A percentile compares a stretch with the other conserved stretches of the same genome.
Evolutionary conservation across 2,329 filamentous ascomycete genomes (phyloP).

Genomic region (Cytospora paraplurivora): DNA sequence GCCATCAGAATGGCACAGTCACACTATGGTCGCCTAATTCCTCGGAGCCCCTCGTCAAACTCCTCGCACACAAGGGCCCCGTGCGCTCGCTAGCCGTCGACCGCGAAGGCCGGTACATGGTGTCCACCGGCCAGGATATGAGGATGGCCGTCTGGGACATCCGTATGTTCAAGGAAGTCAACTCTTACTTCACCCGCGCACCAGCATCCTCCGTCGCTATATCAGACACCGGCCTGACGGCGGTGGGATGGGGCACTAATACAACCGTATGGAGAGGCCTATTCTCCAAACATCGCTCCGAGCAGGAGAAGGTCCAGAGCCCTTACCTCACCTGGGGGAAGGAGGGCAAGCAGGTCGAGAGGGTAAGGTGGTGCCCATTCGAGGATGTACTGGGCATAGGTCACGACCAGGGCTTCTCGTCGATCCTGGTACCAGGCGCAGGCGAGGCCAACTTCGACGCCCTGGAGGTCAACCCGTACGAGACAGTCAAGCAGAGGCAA

Average conservation of each 20-base stretch:
- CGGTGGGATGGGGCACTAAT: slow-evolving; percentile 88
- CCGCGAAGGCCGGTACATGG: slow-evolving; percentile 92
- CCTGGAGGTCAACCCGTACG: slow-evolving; percentile 91
- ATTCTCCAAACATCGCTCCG: slow-evolving; percentile 70
- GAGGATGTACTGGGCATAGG: slow-evolving; percentile 89
- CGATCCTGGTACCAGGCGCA: slow-evolving; percentile 88
- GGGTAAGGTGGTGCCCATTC: slow-evolving; percentile 88
- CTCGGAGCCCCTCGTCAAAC: slow-evolving; percentile 82
- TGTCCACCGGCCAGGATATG: slow-evolving; percentile 84
- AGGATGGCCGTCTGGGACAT: slow-evolving; percentile 97
- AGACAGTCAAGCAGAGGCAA: slow-evolving; percentile 88
- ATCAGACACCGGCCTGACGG: slow-evolving; percentile 84
- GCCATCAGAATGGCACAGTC: slow-evolving; percentile 93
- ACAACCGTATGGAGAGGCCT: slow-evolving; percentile 90
- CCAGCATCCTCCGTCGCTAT: slow-evolving; percentile 85
- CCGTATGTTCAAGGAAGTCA: slow-evolving; percentile 88
- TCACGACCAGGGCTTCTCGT: slow-evolving; percentile 85
- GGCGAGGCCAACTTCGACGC: slow-evolving; percentile 97
- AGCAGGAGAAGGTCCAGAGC: slow-evolving; percentile 78
- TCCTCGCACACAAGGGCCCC: slow-evolving; percentile 86
- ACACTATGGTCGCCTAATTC: slow-evolving; percentile 96
- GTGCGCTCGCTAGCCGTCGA: slow-evolving; percentile 85
- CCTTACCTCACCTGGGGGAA: slow-evolving; percentile 95
- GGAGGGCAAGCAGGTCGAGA: slow-evolving; percentile 78
- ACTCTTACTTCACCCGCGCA: slow-evolving; percentile 81